Percentiles rank a stretch among this genome's conserved stretches.
These are phyloP conservation scores for Dioszegia aurantiaca DNA, from an alignment of 768 basidiomycete genomes.

Conservation along the genomic window DNA sequence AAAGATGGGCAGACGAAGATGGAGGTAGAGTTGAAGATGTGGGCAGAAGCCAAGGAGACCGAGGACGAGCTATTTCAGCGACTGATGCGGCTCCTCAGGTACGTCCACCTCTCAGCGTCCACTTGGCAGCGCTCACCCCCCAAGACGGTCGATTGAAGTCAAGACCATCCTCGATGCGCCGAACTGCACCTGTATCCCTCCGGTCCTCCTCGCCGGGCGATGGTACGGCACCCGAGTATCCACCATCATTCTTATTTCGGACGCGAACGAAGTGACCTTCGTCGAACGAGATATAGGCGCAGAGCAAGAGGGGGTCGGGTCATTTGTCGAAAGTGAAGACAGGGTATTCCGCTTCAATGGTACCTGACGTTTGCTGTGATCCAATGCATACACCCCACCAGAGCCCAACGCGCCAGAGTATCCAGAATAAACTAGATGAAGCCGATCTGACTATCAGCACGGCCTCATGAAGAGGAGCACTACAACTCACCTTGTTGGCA, in stretches of 20 bases:
- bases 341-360: background rate
- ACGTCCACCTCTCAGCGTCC: constrained; percentile 2
- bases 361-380: constrained; percentile 1
- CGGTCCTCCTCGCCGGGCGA: constrained; percentile 23
- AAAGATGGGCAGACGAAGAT: constrained; percentile 38
- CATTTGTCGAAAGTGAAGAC: constrained; percentile 1
- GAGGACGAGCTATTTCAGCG: constrained; percentile 35
- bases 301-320: background rate
- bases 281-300: constrained; percentile 43
- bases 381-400: constrained; percentile 13
- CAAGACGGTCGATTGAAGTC: constrained; percentile 24
- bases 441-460: constrained; percentile 65
- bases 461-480: constrained; percentile 3
- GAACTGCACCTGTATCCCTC: constrained; percentile 27
- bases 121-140: background rate
- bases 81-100: constrained; percentile 39
- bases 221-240: constrained; percentile 48
- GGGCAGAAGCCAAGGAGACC: constrained; percentile 11
- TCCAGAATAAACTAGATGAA: constrained; percentile 68
- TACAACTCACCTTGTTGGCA: constrained; percentile 77
- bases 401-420: background rate
- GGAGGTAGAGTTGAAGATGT: constrained; percentile 19
- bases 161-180: constrained; percentile 17
- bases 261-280: constrained; percentile 38
- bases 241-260: constrained; percentile 45